Percentiles rank a stretch among this genome's conserved stretches.
Evolutionary conservation across 192 early-diverging fungal genomes (phyloP).

Genomic region (Mortierella hygrophila): DNA sequence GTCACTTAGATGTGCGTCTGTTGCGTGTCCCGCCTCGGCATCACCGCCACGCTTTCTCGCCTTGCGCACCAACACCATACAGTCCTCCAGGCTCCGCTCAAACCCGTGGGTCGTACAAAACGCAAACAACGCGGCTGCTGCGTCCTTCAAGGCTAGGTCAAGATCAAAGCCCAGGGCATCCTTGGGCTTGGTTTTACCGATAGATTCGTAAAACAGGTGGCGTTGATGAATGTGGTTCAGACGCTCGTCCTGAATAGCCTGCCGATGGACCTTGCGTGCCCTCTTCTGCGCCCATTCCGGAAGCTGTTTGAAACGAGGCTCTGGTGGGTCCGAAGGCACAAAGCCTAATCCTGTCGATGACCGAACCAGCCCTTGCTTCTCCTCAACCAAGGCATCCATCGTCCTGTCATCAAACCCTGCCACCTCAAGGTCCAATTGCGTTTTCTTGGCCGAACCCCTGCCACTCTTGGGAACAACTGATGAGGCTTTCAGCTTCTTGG

Average conservation of each 20-base stretch:
- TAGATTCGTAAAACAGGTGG: constrained; percentile 12
- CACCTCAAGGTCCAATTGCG: not conserved
- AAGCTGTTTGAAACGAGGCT: not conserved
- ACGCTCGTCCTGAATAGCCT: constrained; percentile 18
- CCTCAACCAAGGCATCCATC: not conserved
- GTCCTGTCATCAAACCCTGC: not conserved
- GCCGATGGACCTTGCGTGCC: constrained; percentile 9
- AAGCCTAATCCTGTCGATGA: not conserved
- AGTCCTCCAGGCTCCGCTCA: constrained; percentile 12
- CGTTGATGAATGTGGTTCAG: constrained; percentile 18
- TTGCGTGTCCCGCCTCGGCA: too few relatives aligned
- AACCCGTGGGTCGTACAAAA: not conserved
- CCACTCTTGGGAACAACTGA: not conserved
- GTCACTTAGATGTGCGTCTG: too few relatives aligned
- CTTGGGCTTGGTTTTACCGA: not conserved
- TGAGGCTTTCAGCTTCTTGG: not conserved
- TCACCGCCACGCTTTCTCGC: not conserved
- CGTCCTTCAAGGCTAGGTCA: not conserved
- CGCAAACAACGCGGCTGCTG: not conserved
- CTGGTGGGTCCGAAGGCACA: constrained; percentile 17
- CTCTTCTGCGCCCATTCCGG: constrained; percentile 35
- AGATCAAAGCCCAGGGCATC: not conserved
- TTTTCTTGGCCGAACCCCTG: not conserved
- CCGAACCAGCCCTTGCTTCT: not conserved
- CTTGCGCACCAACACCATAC: not conserved